phyloP scores from a whole-genome alignment of 106 monocot genomes.

The Iris macrosiphon region DNA sequence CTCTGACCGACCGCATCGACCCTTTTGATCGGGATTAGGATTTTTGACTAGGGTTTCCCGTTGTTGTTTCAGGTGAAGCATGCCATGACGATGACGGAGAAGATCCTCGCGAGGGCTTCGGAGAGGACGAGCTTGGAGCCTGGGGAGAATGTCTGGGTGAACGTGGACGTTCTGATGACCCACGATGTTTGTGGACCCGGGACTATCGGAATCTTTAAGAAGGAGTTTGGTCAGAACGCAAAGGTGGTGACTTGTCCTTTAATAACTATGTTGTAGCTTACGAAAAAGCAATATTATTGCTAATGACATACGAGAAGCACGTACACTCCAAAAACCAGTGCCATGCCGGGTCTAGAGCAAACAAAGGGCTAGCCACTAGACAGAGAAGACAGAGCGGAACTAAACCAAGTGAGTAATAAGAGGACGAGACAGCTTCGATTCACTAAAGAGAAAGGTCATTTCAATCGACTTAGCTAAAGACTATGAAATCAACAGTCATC shows the following conservation, averaged over 20 bases:
- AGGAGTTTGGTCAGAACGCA: conserved; percentile 81
- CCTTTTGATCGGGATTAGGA: background rate
- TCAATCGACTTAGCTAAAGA: no score
- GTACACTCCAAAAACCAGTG: no score
- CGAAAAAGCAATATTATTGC: background rate
- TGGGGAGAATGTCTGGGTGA: conserved; percentile 88
- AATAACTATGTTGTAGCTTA: background rate
- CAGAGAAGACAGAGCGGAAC: no score
- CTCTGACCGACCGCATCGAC: background rate
- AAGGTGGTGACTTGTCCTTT: conserved; percentile 45
- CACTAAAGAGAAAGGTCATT: no score
- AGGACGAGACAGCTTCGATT: no score
- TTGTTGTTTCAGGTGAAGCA: conserved; percentile 55
- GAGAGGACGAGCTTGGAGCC: conserved; percentile 54
- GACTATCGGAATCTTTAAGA: conserved; percentile 89
- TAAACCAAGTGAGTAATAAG: no score
- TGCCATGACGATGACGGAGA: conserved; percentile 95
- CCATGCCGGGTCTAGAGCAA: no score
- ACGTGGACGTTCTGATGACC: conserved; percentile 81
- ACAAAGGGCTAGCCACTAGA: no score
- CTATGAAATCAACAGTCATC: no score
- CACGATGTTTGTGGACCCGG: conserved; percentile 85
- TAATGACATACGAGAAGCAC: no score
- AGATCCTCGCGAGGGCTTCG: conserved; percentile 80
- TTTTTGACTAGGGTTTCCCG: background rate